Evolutionary conservation across 345 rosid species (phyloP).

Genomic region (Conringia planisiliqua): DNA sequence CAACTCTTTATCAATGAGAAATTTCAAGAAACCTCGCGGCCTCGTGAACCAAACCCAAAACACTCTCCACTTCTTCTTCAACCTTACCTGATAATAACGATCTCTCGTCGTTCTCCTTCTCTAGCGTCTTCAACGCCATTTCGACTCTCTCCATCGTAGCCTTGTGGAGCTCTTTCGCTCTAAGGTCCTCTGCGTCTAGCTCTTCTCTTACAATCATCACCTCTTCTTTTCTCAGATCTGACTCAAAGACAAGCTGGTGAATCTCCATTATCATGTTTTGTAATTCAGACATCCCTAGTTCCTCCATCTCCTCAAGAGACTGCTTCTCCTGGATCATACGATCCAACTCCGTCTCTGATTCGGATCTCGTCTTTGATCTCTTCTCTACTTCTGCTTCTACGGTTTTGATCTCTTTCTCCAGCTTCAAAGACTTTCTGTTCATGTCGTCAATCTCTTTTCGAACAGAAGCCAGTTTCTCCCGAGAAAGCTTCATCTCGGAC

Average conservation of each 20-base stretch:
- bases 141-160: constrained; percentile 30
- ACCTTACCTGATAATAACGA: constrained; percentile 36
- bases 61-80: constrained; percentile 43
- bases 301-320: constrained; percentile 46
- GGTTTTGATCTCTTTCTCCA: constrained; percentile 39
- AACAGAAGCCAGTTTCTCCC: constrained; percentile 49
- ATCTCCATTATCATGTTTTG: constrained; percentile 50
- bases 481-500: constrained; percentile 47
- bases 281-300: constrained; percentile 48
- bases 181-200: constrained; percentile 26
- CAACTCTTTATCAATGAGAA: background rate
- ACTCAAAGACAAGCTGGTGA: constrained; percentile 53
- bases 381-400: constrained; percentile 45
- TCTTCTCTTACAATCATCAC: constrained; percentile 46
- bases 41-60: constrained; percentile 40
- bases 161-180: constrained; percentile 39
- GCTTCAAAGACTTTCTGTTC: constrained; percentile 40
- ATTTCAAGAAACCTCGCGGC: constrained; percentile 37
- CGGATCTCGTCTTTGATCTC: constrained; percentile 41
- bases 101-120: constrained; percentile 1
- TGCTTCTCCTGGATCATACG: constrained; percentile 52
- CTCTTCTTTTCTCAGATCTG: constrained; percentile 55
- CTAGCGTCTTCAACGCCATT: constrained; percentile 36
- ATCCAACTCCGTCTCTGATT: constrained; percentile 47
- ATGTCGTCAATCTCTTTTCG: constrained; percentile 48